Conservation (phyloP, 495 filamentous ascomycete genomes). For the Neurospora sp. region DNA sequence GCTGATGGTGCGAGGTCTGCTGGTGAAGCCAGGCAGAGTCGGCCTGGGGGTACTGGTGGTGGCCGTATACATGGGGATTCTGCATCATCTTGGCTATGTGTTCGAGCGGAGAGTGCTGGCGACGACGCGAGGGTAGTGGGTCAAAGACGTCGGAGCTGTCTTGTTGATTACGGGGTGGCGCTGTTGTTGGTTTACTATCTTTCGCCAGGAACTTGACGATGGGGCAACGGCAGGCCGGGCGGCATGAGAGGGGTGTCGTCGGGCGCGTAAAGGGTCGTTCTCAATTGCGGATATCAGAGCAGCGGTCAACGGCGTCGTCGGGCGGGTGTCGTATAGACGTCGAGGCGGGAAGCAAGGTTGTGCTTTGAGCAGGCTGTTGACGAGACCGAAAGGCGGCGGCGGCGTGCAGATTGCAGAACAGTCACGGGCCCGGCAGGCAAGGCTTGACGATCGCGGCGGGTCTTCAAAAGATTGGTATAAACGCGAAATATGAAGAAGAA, state of each 20-base stretch:
- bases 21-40: slow-evolving; percentile 73
- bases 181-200: slow-evolving; percentile 3
- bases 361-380: neutral
- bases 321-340: neutral
- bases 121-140: neutral
- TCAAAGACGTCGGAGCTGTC: neutral
- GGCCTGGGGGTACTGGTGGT: slow-evolving; percentile 69
- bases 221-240: slow-evolving; percentile 11
- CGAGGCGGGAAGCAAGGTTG: neutral
- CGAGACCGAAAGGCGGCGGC: neutral
- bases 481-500: neutral
- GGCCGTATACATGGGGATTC: slow-evolving; percentile 38
- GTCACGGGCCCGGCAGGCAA: neutral
- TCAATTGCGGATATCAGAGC: neutral
- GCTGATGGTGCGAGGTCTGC: slow-evolving; percentile 55
- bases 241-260: slow-evolving; percentile 14
- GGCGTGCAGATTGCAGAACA: neutral
- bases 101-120: neutral
- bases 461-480: neutral
- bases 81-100: slow-evolving; percentile 28
- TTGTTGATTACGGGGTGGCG: neutral
- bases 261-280: neutral
- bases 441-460: neutral
- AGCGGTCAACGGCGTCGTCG: neutral
- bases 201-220: slow-evolving; percentile 9